phyloP scores from a whole-genome alignment of 2,329 filamentous ascomycete genomes.

The Hymenoscyphus fraxineus region DNA sequence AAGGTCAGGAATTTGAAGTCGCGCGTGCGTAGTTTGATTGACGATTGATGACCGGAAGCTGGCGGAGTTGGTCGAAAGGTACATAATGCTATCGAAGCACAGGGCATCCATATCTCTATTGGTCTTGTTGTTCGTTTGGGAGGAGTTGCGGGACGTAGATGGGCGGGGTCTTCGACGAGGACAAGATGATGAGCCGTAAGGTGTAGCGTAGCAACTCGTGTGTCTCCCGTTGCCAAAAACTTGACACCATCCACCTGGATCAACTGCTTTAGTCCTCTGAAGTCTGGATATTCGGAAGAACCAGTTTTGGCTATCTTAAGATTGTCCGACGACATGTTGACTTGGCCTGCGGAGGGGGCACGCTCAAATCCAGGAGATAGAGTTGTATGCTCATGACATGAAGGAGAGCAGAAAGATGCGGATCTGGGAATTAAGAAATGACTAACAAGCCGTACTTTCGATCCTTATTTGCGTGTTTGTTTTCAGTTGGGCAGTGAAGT shows the following conservation, averaged over 20 bases:
- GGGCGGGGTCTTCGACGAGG: constrained; percentile 34
- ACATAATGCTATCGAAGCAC: constrained; percentile 83
- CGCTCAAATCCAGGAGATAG: constrained; percentile 17
- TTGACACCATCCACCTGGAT: constrained; percentile 57
- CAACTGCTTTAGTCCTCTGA: constrained; percentile 14
- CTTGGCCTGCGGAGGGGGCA: constrained; percentile 20
- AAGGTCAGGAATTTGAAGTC: constrained; percentile 95
- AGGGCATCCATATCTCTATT: constrained; percentile 86
- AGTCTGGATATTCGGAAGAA: not conserved
- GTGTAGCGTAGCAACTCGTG: constrained; percentile 54
- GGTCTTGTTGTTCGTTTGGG: constrained; percentile 37
- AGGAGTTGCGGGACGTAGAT: constrained; percentile 25
- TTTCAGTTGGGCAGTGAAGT: constrained; percentile 3
- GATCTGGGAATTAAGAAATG: not conserved
- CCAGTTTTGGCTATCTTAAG: constrained; percentile 44
- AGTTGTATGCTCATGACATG: constrained; percentile 17
- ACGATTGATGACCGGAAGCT: constrained; percentile 66
- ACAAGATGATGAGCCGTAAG: constrained; percentile 58
- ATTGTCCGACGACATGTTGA: constrained; percentile 39
- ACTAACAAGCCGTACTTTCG: not conserved
- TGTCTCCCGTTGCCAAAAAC: constrained; percentile 55
- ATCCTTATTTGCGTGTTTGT: not conserved
- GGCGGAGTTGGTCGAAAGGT: constrained; percentile 70
- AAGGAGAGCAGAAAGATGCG: not conserved
- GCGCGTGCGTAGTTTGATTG: constrained; percentile 81